Base-by-base conservation (phyloP, 305 asterid species). In the Fraxinus nigra region DNA sequence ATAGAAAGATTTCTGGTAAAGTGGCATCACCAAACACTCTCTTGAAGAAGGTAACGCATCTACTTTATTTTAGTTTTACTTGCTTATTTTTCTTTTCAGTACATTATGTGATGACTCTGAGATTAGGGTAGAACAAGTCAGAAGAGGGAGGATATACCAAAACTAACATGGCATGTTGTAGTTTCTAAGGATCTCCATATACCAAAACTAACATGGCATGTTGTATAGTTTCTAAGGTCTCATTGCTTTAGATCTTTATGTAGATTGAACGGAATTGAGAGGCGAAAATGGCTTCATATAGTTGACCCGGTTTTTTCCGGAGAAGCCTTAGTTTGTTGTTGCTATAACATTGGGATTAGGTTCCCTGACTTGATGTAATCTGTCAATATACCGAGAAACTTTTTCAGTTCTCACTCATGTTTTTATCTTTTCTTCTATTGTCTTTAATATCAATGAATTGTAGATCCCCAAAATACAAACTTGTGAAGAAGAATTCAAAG, bases 41-140 rank as follows among this genome's bases (percentile, higher is more conserved):
- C 56, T 77, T 76, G 54, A 87, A 90, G 77, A 91, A 90, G 98
- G 97, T 94, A 87, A 59, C 3, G 35, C 1, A 37, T 37, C 43
- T 37, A 37, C 43, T 37, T 37, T 37, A 37, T 37, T 37, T 4
- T 33, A 33, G 37, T 33, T 33, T 4, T 51, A 48, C 74, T 54
- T 32, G 40, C n/a, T 65, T 54, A 16, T 20, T n/a, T 67, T 54
- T 33, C 51, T 18, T 34, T 54, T 51, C 63, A 14, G 32, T 77
- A 35, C 51, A 30, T 69, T 78, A 37, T 40, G n/a, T 61, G 22
- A 54, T 9, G 8, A 14, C 33, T 1, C 35, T 51, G n/a, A 22
- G 72, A 16, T 69, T 1, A 80, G 38, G 20, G 14, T 69, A n/a
- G 10, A 54, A n/a, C 26, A 5, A 54, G 10, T 54, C 65, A 54